Evolutionary conservation across 2,329 filamentous ascomycete genomes (phyloP).

Genomic region (Fusarium multiceps): DNA sequence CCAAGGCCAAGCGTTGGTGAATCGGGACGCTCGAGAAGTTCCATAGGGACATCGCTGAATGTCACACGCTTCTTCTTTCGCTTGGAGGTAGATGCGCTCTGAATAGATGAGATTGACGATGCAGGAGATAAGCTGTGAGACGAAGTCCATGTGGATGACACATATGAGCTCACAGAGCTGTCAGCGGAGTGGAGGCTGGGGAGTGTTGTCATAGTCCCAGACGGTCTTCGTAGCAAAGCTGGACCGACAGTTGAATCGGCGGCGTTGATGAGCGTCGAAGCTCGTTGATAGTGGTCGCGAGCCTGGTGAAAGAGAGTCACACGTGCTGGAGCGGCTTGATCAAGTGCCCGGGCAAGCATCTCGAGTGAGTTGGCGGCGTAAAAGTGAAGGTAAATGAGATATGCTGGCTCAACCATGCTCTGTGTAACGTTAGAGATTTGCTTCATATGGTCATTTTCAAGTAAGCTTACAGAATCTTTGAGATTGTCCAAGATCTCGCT

Average conservation of each 20-base stretch:
- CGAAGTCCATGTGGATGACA: conserved; percentile 40
- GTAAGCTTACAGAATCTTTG: conserved; percentile 56
- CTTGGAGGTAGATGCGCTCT: conserved; percentile 38
- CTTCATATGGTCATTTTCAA: not conserved
- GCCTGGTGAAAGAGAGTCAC: conserved; percentile 63
- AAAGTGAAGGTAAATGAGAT: conserved; percentile 70
- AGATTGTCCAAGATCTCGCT: conserved; percentile 63
- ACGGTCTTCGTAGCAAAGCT: conserved; percentile 56
- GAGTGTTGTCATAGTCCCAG: conserved; percentile 50
- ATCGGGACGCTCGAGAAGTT: conserved; percentile 66
- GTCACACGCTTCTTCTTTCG: conserved; percentile 57
- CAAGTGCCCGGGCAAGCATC: conserved; percentile 63
- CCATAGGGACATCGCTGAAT: conserved; percentile 50
- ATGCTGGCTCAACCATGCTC: conserved; percentile 61
- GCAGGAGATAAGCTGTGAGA: conserved; percentile 38
- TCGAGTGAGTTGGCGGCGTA: conserved; percentile 71
- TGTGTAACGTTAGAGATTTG: conserved; percentile 32
- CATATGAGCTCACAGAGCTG: conserved; percentile 58
- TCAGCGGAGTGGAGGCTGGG: conserved; percentile 56
- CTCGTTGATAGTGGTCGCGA: conserved; percentile 62
- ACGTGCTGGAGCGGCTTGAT: conserved; percentile 59
- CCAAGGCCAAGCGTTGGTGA: conserved; percentile 70
- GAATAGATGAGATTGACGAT: conserved; percentile 58
- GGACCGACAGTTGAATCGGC: conserved; percentile 58
- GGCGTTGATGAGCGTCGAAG: conserved; percentile 59